Evolutionary conservation across 306 rosid species (phyloP).

Genomic region (Trifolium pratense): DNA sequence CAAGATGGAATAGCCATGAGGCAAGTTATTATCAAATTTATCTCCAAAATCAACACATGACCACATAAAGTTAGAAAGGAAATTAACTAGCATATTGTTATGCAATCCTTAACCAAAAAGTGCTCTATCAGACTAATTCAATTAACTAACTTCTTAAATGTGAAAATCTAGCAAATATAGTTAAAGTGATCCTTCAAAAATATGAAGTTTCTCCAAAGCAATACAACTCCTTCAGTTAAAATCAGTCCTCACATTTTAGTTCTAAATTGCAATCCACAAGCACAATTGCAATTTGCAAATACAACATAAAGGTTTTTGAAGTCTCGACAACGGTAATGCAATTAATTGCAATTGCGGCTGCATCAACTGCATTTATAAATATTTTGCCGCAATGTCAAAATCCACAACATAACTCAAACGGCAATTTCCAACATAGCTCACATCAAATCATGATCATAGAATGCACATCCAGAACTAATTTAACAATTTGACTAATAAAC

Average conservation of each 20-base stretch:
- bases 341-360: background rate
- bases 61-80: constrained; percentile 1
- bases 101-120: constrained; percentile 8
- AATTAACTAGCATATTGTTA: background rate
- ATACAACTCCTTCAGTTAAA: background rate
- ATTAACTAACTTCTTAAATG: background rate
- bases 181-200: background rate
- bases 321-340: background rate
- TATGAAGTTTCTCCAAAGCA: background rate
- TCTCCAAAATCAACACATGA: constrained; percentile 1
- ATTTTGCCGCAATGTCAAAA: background rate
- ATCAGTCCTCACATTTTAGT: background rate
- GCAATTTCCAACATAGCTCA: background rate
- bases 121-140: background rate
- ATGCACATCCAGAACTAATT: constrained; percentile 7
- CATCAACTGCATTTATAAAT: background rate
- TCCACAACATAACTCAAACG: background rate
- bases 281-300: background rate
- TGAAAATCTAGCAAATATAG: constrained; percentile 14
- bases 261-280: background rate
- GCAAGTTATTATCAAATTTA: background rate
- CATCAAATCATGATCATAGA: background rate
- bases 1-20: no score
- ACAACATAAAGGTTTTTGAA: background rate
- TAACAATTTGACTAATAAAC: background rate